A percentile compares a stretch with the other conserved stretches of the same genome.
phyloP scores from a whole-genome alignment of 352 stramenopile genomes.

The Thraustochytrium sp. region DNA sequence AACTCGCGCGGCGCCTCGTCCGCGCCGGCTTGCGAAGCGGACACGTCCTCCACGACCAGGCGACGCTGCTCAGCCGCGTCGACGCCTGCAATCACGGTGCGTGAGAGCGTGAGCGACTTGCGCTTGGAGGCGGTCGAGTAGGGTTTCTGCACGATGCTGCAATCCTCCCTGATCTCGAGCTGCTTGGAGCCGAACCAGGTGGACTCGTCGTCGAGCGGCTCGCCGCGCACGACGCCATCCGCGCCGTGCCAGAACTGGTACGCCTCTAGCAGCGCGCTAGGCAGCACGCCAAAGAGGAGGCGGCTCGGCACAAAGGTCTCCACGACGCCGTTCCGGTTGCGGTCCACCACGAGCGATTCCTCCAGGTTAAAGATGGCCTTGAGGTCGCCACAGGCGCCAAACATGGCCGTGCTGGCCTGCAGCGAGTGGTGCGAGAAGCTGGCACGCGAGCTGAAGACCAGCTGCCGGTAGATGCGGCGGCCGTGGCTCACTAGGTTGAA shows the following conservation, averaged over 20 bases:
- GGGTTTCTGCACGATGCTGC: slow-evolving; percentile 10
- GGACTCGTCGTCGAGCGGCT: slow-evolving; percentile 60
- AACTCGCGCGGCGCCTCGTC: not conserved
- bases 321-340: slow-evolving; percentile 64
- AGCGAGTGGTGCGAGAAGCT: slow-evolving; percentile 86
- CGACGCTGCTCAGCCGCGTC: not conserved
- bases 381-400: slow-evolving; percentile 52
- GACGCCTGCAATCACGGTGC: not conserved
- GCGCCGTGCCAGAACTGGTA: slow-evolving; percentile 79
- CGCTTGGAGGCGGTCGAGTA: slow-evolving; percentile 29
- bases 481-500: slow-evolving; percentile 96
- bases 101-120: not conserved
- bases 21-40: not conserved
- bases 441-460: slow-evolving; percentile 94
- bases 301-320: slow-evolving; percentile 74
- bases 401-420: slow-evolving; percentile 53
- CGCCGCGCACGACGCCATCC: slow-evolving; percentile 69
- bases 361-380: slow-evolving; percentile 53
- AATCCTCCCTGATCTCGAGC: slow-evolving; percentile 5
- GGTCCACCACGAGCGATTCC: slow-evolving; percentile 78
- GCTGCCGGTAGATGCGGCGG: slow-evolving; percentile 86
- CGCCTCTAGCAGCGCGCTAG: slow-evolving; percentile 71
- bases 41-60: not conserved
- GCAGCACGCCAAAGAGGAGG: slow-evolving; percentile 72
- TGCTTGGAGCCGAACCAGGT: slow-evolving; percentile 30